Conservation (phyloP, 1,284 basidiomycete species). For the Phlebopus sp. region DNA sequence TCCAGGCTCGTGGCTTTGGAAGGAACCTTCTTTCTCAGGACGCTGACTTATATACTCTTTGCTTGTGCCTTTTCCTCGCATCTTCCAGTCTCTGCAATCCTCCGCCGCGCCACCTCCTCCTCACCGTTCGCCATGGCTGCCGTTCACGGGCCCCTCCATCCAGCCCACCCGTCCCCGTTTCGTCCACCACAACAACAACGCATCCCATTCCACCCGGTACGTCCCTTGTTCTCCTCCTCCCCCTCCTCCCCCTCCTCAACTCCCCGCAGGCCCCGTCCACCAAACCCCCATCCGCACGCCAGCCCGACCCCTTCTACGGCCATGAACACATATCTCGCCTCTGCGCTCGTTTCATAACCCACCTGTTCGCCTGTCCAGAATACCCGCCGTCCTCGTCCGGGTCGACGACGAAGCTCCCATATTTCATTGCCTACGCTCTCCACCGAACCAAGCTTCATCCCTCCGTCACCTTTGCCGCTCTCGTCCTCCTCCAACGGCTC, state of each 20-base stretch:
- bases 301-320: conserved; percentile 73
- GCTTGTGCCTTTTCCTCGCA: conserved; percentile 14
- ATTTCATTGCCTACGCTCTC: conserved; percentile 87
- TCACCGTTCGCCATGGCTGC: conserved; percentile 23
- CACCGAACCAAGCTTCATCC: conserved; percentile 84
- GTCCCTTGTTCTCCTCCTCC: conserved; percentile 10
- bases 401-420: conserved; percentile 62
- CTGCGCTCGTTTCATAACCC: conserved; percentile 74
- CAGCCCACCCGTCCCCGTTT: conserved; percentile 28
- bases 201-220: conserved; percentile 24
- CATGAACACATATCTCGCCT: conserved; percentile 67
- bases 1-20: conserved; percentile 10
- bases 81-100: conserved; percentile 4
- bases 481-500: conserved; percentile 82
- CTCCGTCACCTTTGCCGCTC: conserved; percentile 82
- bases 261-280: conserved; percentile 22
- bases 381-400: conserved; percentile 50
- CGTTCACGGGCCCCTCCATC: conserved; percentile 27
- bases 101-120: conserved; percentile 13
- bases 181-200: conserved; percentile 27
- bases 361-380: conserved; percentile 76
- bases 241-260: not conserved
- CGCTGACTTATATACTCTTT: conserved; percentile 28
- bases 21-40: conserved; percentile 25
- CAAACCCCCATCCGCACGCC: conserved; percentile 29